A percentile compares a stretch with the other conserved stretches of the same genome.
Conservation (phyloP, 306 rosid genomes). For the Gastrolobium villosum region DNA sequence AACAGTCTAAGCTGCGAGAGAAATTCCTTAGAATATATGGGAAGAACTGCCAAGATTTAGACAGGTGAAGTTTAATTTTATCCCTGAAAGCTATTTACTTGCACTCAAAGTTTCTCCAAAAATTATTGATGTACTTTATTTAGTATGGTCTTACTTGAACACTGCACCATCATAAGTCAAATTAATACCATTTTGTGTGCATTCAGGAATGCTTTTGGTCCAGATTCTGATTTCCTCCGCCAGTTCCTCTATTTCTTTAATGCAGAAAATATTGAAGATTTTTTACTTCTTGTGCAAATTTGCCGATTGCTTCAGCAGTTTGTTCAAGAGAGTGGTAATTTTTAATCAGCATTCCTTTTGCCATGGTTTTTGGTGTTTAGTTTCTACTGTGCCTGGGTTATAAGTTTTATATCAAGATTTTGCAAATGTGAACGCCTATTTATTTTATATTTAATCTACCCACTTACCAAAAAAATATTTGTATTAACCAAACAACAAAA, state of each 20-base stretch:
- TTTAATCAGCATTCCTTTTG: conserved; percentile 31
- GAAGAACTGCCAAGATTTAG: conserved; percentile 67
- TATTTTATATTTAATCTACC: conserved; percentile 24
- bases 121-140: conserved; percentile 15
- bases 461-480: conserved; percentile 25
- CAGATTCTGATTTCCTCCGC: conserved; percentile 87
- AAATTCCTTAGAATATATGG: conserved; percentile 71
- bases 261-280: conserved; percentile 67
- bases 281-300: conserved; percentile 75
- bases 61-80: conserved; percentile 67
- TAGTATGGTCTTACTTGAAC: conserved; percentile 25
- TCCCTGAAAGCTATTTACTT: conserved; percentile 29
- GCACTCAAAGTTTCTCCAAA: conserved; percentile 5
- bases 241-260: conserved; percentile 89
- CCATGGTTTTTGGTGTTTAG: conserved; percentile 22
- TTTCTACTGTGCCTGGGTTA: conserved; percentile 24
- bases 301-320: conserved; percentile 76
- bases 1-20: conserved; percentile 73
- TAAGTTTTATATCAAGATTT: conserved; percentile 27
- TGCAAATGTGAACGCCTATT: conserved; percentile 14
- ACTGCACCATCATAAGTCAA: conserved; percentile 31
- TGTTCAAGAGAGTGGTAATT: conserved; percentile 77
- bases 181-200: conserved; percentile 49
- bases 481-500: conserved; percentile 21
- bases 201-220: conserved; percentile 86